Percentiles rank a stretch among this genome's conserved stretches.
Conservation (phyloP, 1,139 yeast species). For the Hanseniaspora gamundiae region DNA sequence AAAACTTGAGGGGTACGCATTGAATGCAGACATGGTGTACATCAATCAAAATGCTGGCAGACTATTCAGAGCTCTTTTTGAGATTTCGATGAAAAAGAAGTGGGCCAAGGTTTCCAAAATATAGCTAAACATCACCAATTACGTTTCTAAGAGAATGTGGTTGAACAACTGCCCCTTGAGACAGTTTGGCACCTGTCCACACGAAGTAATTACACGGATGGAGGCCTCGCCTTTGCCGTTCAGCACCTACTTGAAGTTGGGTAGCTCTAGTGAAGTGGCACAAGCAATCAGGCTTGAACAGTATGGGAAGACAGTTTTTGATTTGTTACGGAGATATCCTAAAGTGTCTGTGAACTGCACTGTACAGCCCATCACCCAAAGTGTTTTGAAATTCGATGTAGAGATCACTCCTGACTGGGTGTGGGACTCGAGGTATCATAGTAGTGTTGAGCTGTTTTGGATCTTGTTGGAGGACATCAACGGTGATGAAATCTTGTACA, state of each 20-base stretch:
- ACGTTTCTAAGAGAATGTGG: conserved; percentile 81
- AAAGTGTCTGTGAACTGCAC: conserved; percentile 42
- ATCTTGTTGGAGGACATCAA: conserved; percentile 73
- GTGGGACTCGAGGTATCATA: conserved; percentile 62
- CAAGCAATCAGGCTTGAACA: conserved; percentile 68
- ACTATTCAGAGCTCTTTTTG: conserved; percentile 72
- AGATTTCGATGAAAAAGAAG: conserved; percentile 54
- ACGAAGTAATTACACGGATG: conserved; percentile 55
- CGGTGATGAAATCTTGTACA: conserved; percentile 59
- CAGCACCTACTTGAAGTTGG: conserved; percentile 27
- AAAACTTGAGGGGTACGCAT: conserved; percentile 74
- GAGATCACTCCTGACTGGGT: conserved; percentile 61
- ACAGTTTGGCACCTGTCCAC: conserved; percentile 62
- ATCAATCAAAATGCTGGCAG: conserved; percentile 92
- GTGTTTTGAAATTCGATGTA: conserved; percentile 51
- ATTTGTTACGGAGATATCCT: conserved; percentile 64
- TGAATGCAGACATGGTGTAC: conserved; percentile 88
- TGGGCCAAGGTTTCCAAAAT: conserved; percentile 60
- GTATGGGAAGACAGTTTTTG: conserved; percentile 49
- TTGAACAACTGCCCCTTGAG: conserved; percentile 72
- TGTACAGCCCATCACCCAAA: conserved; percentile 67
- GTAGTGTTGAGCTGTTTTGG: conserved; percentile 51
- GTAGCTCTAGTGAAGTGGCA: conserved; percentile 62
- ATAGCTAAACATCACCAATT: conserved; percentile 57
- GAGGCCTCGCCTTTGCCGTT: conserved; percentile 48